phyloP scores from a whole-genome alignment of 495 filamentous ascomycete genomes.

The Podospora fimiseda region DNA sequence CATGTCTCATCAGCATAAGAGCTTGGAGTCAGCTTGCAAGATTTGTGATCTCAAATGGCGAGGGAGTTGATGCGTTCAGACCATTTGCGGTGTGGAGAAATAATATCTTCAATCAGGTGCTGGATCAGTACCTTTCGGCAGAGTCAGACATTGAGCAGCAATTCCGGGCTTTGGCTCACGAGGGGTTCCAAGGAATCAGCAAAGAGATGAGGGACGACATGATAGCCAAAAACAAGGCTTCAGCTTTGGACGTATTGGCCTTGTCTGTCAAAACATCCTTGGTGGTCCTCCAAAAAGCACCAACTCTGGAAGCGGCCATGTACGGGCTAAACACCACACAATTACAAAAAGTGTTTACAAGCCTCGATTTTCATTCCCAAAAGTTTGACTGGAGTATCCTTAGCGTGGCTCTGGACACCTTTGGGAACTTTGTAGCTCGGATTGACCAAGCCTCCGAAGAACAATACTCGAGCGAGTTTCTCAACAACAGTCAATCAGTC shows the following conservation, averaged over 20 bases:
- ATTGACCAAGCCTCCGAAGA: slow-evolving; percentile 34
- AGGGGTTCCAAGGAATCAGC: slow-evolving; percentile 31
- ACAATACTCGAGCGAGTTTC: slow-evolving; percentile 26
- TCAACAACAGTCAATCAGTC: slow-evolving; percentile 16
- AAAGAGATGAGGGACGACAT: slow-evolving; percentile 34
- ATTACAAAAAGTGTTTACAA: slow-evolving; percentile 39
- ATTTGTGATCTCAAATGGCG: slow-evolving; percentile 61
- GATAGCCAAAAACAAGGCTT: slow-evolving; percentile 38
- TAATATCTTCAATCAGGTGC: slow-evolving; percentile 43
- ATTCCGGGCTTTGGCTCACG: slow-evolving; percentile 33
- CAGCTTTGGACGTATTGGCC: slow-evolving; percentile 39
- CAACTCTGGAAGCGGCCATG: slow-evolving; percentile 29
- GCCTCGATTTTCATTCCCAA: slow-evolving; percentile 32
- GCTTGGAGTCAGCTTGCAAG: slow-evolving; percentile 74
- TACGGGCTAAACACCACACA: slow-evolving; percentile 35
- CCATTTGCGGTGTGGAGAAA: slow-evolving; percentile 66
- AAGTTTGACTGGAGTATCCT: slow-evolving; percentile 40
- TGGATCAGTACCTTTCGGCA: slow-evolving; percentile 43
- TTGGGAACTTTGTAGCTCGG: slow-evolving; percentile 31
- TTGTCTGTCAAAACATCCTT: slow-evolving; percentile 35
- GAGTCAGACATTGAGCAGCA: slow-evolving; percentile 46
- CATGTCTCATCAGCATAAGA: slow-evolving; percentile 73
- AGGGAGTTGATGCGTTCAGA: slow-evolving; percentile 45
- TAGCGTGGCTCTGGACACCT: slow-evolving; percentile 30
- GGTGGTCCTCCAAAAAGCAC: slow-evolving; percentile 32